Base-by-base conservation (phyloP, 352 stramenopile species). In the Phytophthora megakarya region DNA sequence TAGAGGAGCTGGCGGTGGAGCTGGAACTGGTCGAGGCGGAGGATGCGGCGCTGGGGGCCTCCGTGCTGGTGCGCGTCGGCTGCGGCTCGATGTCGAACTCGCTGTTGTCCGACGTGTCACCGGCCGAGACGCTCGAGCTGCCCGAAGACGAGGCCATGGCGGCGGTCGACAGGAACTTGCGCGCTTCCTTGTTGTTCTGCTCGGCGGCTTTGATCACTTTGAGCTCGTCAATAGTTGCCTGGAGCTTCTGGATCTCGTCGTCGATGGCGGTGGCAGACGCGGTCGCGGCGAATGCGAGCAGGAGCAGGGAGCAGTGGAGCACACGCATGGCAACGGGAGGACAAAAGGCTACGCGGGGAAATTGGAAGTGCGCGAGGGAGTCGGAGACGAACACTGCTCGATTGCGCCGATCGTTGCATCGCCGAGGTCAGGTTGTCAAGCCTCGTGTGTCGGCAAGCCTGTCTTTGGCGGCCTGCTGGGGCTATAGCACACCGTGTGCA, bases 61-160 rank as follows among this genome's bases (percentile, higher is more conserved):
- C 42, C 21, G 56, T 71, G 25, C 59, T n/a, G 21, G 61, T 56
- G 38, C 70, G 70, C 19, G 57, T 67, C 23, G 70, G 56, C 61
- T 75, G 70, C 44, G 70, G 70, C 48, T 78, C 61, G 40, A 78
- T 72, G 57, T 67, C 66, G 44, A 61, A 78, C 53, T 67, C 70
- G 57, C 59, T 72, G 39, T 75, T 70, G 51, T 37, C 26, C 10
- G 61, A 72, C 50, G 50, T 67, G 52, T 67, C 48, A 4, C 51
- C 52, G 13, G 60, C 44, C 33, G 22, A 50, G 43, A 55, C 53
- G 52, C 50, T 54, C 40, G 60, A 71, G 42, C 61, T 51, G 25
- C 25, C 66, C 33, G 47, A 59, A 35, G 65, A 72, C 32, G 56
- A 60, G 26, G 65, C 57, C 61, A 65, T 72, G 42, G 66, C 58